Base-by-base conservation (phyloP, 805 yeast genomes). In the Zygosaccharomyces pseudorouxii region DNA sequence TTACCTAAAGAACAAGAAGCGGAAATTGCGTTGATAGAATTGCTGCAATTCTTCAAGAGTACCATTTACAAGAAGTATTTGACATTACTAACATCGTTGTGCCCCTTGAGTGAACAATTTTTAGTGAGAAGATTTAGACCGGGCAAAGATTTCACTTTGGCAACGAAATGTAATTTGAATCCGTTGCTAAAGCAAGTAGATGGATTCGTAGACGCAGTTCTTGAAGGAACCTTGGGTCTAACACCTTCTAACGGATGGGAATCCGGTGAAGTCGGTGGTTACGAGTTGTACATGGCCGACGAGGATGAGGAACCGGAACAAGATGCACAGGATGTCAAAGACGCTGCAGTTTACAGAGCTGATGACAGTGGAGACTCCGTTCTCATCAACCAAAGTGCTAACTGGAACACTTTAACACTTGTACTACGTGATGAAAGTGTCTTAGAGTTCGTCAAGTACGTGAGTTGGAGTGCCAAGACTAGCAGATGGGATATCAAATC, bases 401-500 rank as follows among this genome's bases (percentile, higher is more conserved):
- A 77, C 48, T 88, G 95, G 92, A 95, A 93, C 65, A 78, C 80
- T 39, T 70, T 93, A 51, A 78, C 80, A 23, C 66, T 93, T 48
- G 86, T 89, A 72, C 74, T 86, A 54, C 75, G 97, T 59, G 98
- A 93, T 62, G 81, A 85, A 7, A 78, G 82, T 42, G 90, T 92
- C n/a, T 71, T 95, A 69, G 86, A 90, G 65, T 93, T 93, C 67
- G 82, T 93, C 57, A 93, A 93, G 65, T 93, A 93, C 59, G 92
- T 92, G 16, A 86, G 96, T 60, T 80, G 79, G 66, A 80, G 80
- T 53, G 97, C 98, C 5, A 81, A 82, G 51, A 96, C 97, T 1
- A 82, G 93, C 36, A 76, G 99, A 63, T 93, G 96, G 96, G 99
- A 93, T 63, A 72, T 93, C 36, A 74, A 75, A 29, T 80, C 84